Evolutionary conservation across 2,329 filamentous ascomycete species (phyloP).

Genomic region (Dactylellina leptospora): DNA sequence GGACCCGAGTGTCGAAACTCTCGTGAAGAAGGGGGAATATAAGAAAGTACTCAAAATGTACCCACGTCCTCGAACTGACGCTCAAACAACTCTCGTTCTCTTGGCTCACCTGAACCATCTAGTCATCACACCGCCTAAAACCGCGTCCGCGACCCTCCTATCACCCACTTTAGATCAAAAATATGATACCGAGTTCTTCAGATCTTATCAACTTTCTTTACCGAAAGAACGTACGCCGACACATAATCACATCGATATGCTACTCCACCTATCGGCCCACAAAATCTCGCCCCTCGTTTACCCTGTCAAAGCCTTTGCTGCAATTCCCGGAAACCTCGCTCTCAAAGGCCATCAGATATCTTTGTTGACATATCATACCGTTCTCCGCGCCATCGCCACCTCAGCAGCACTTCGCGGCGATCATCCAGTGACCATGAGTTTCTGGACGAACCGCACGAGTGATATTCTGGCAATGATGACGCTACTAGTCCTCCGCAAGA

Average conservation of each 20-base stretch:
- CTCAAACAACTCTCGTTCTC: slow-evolving; percentile 51
- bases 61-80: slow-evolving; percentile 38
- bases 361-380: slow-evolving; percentile 53
- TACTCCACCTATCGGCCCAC: slow-evolving; percentile 47
- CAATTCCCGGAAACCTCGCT: slow-evolving; percentile 20
- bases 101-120: slow-evolving; percentile 54
- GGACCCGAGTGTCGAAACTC: slow-evolving; percentile 1
- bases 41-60: slow-evolving; percentile 37
- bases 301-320: slow-evolving; percentile 20
- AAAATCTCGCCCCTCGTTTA: slow-evolving; percentile 27
- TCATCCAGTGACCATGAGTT: slow-evolving; percentile 24
- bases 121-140: slow-evolving; percentile 25
- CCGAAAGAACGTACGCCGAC: slow-evolving; percentile 41
- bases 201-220: slow-evolving; percentile 59
- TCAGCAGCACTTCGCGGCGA: slow-evolving; percentile 38
- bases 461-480: slow-evolving; percentile 34
- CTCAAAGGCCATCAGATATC: slow-evolving; percentile 21
- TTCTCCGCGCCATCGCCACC: slow-evolving; percentile 52
- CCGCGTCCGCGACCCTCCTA: slow-evolving; percentile 28
- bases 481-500: slow-evolving; percentile 29
- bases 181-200: slow-evolving; percentile 62
- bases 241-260: slow-evolving; percentile 51
- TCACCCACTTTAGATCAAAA: slow-evolving; percentile 61
- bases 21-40: slow-evolving; percentile 37
- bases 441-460: slow-evolving; percentile 49